phyloP scores from a whole-genome alignment of 306 rosid species.

The Quercus ilex region DNA sequence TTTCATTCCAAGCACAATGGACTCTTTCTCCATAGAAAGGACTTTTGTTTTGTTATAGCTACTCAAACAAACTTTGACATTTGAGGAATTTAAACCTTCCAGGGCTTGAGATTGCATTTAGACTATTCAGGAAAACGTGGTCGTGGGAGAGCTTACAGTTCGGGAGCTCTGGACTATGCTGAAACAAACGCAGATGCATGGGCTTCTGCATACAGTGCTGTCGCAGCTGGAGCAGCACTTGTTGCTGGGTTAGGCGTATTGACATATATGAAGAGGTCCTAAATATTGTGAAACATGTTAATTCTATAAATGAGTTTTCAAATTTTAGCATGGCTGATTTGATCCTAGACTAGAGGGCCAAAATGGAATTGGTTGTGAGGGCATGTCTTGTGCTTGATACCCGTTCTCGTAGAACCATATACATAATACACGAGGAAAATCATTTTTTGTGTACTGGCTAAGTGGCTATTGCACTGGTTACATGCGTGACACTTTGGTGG shows the following conservation, averaged over 20 bases:
- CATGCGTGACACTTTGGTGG: neutral
- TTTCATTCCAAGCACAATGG: neutral
- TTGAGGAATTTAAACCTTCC: conserved; percentile 18
- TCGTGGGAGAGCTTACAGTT: conserved; percentile 24
- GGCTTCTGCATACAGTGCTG: conserved; percentile 56
- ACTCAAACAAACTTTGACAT: conserved; percentile 21
- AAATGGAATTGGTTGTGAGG: conserved; percentile 16
- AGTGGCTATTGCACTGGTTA: neutral
- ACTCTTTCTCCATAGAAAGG: neutral
- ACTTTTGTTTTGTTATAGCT: neutral
- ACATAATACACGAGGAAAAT: neutral
- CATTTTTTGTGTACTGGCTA: neutral
- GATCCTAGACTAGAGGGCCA: conserved; percentile 11
- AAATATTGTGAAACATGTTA: neutral
- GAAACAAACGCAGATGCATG: conserved; percentile 46
- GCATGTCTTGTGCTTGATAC: conserved; percentile 26
- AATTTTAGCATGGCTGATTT: neutral
- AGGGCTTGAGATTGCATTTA: conserved; percentile 91
- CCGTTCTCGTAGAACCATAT: conserved; percentile 21
- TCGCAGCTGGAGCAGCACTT: conserved; percentile 77
- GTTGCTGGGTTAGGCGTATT: conserved; percentile 63
- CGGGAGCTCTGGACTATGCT: conserved; percentile 38
- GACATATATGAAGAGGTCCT: conserved; percentile 45
- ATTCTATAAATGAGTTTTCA: neutral
- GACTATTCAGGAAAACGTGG: conserved; percentile 58